Evolutionary conservation across 352 stramenopile species (phyloP).

Genomic region (Phytopythium vexans): DNA sequence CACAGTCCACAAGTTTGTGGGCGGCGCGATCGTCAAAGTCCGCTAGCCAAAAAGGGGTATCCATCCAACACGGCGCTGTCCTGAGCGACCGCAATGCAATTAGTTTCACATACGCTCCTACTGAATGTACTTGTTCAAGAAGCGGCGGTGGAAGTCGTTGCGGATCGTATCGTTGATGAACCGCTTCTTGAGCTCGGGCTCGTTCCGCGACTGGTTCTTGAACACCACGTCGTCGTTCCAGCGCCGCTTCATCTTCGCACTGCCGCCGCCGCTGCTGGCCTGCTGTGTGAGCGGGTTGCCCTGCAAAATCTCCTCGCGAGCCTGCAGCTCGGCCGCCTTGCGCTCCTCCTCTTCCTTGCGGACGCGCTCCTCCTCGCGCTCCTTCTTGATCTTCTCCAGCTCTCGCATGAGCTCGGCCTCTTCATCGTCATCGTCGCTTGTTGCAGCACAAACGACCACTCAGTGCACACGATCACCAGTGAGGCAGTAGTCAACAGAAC

Average conservation of each 20-base stretch:
- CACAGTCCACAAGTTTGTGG: conserved; percentile 63
- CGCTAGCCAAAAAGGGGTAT: conserved; percentile 40
- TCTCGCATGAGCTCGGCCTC: conserved; percentile 96
- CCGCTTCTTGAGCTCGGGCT: conserved; percentile 94
- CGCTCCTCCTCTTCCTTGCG: conserved; percentile 89
- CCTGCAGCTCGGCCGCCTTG: conserved; percentile 71
- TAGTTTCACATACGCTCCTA: conserved; percentile 17
- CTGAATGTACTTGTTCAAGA: conserved; percentile 97
- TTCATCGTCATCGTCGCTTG: conserved; percentile 93
- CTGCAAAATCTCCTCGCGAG: conserved; percentile 91
- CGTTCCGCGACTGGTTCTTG: conserved; percentile 96
- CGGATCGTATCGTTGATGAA: conserved; percentile 99
- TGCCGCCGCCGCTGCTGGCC: conserved; percentile 20
- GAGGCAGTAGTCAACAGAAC: not conserved
- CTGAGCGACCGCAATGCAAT: not conserved
- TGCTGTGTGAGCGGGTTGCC: conserved; percentile 91
- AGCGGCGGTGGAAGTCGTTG: conserved; percentile 99
- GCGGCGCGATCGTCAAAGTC: conserved; percentile 65
- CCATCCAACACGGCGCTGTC: conserved; percentile 2
- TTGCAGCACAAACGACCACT: not conserved
- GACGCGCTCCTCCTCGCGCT: conserved; percentile 91
- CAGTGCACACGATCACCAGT: not conserved
- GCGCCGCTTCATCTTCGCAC: conserved; percentile 89
- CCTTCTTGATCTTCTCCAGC: conserved; percentile 97
- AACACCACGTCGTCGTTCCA: conserved; percentile 99